A percentile compares a stretch with the other conserved stretches of the same genome.
phyloP scores from a whole-genome alignment of 306 rosid genomes.

The Acacia confusa region DNA sequence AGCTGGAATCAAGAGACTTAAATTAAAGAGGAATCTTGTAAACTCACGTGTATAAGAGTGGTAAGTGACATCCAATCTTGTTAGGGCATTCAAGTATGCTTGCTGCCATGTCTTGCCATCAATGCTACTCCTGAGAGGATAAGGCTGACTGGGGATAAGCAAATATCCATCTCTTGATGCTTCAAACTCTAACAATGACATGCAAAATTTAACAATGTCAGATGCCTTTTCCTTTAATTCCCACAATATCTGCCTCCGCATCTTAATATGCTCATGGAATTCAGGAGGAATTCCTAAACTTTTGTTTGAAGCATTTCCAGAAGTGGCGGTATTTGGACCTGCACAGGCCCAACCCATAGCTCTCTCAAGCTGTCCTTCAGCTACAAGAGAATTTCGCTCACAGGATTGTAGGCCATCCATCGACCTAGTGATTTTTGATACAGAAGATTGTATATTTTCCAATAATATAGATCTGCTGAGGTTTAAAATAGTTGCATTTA shows the following conservation, averaged over 20 bases:
- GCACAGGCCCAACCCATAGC: constrained; percentile 99
- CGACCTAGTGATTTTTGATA: constrained; percentile 75
- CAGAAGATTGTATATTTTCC: constrained; percentile 72
- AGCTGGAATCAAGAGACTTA: constrained; percentile 26
- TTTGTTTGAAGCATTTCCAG: constrained; percentile 61
- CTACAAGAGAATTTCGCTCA: constrained; percentile 69
- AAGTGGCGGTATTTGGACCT: constrained; percentile 63
- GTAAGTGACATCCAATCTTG: constrained; percentile 75
- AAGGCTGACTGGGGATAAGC: constrained; percentile 61
- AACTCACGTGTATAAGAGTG: constrained; percentile 83
- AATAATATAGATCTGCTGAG: constrained; percentile 72
- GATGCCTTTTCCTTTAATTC: constrained; percentile 83
- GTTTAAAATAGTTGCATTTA: constrained; percentile 57
- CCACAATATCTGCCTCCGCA: constrained; percentile 72
- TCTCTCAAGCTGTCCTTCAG: constrained; percentile 96
- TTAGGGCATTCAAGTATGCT: constrained; percentile 67
- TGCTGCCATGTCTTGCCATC: constrained; percentile 92
- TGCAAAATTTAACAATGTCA: constrained; percentile 66
- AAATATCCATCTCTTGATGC: constrained; percentile 86
- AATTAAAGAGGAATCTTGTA: constrained; percentile 21
- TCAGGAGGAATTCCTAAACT: constrained; percentile 88
- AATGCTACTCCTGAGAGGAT: constrained; percentile 51
- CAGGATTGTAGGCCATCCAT: constrained; percentile 79
- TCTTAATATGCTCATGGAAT: constrained; percentile 81
- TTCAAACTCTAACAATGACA: constrained; percentile 84